Conservation (phyloP, 768 basidiomycete genomes). For the Leccinum fibrillosum region DNA sequence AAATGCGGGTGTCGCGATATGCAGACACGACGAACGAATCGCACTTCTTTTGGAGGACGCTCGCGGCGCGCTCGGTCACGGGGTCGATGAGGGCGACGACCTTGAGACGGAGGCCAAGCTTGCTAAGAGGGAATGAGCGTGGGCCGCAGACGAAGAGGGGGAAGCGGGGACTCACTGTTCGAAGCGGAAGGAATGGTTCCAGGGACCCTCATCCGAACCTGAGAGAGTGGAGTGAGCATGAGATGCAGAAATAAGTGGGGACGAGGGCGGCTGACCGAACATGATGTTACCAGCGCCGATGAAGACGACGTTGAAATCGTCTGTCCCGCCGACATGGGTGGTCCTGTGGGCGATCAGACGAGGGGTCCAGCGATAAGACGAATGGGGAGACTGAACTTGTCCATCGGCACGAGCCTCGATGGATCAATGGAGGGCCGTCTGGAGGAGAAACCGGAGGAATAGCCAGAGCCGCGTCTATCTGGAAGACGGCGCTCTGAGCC, state of each 20-base stretch:
- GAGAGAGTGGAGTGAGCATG: slow-evolving; percentile 9
- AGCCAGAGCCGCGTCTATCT: slow-evolving; percentile 49
- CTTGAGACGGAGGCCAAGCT: slow-evolving; percentile 94
- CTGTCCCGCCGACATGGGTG: slow-evolving; percentile 52
- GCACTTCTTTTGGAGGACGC: slow-evolving; percentile 85
- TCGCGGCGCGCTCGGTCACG: slow-evolving; percentile 71
- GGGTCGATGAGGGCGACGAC: slow-evolving; percentile 95
- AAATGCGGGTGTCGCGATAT: slow-evolving; percentile 84
- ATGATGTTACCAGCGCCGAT: slow-evolving; percentile 97
- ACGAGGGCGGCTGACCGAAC: slow-evolving; percentile 63
- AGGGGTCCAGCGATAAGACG: neutral
- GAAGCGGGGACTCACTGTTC: slow-evolving; percentile 60
- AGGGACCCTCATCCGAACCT: slow-evolving; percentile 88
- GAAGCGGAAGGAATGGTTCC: slow-evolving; percentile 90
- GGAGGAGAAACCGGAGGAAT: slow-evolving; percentile 44
- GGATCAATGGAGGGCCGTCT: slow-evolving; percentile 77
- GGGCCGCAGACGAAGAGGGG: neutral
- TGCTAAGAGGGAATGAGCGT: slow-evolving; percentile 44
- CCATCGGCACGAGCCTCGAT: slow-evolving; percentile 71
- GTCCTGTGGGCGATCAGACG: slow-evolving; percentile 34
- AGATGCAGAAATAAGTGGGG: neutral
- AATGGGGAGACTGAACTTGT: slow-evolving; percentile 50
- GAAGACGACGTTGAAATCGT: slow-evolving; percentile 91
- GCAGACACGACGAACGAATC: slow-evolving; percentile 92
- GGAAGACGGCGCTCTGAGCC: slow-evolving; percentile 41